Base-by-base conservation (phyloP, 2,329 filamentous ascomycete species). In the Botrytis galanthina region DNA sequence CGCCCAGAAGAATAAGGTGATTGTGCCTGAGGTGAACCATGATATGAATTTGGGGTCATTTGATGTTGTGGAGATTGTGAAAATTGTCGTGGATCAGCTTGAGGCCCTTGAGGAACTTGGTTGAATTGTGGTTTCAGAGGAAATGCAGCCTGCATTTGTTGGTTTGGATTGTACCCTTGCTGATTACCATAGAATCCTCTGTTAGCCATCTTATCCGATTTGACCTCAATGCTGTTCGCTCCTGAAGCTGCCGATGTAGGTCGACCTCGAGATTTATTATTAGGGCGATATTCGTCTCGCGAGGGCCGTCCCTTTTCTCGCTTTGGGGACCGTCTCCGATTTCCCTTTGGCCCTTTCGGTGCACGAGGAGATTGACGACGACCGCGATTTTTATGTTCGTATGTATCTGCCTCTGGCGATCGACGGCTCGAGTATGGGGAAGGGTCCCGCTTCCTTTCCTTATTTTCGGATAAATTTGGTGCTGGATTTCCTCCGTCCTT, bases 21-120 rank as follows among this genome's bases (percentile, higher is more conserved):
- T 61, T 88, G 87, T 16, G 85, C 84, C 74, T 86, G 86, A n/a
- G 90, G 89, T 29, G 90, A 91, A 63, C 86, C 86, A 76, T 89
- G 88, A 77, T 87, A 85, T 69, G 85, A 86, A 70, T 83, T 86
- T 32, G 88, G 86, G 35, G 85, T 85, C 76, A 84, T 83, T 77
- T 88, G 87, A 76, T 80, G 88, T 71, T 88, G 86, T 57, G 90
- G 87, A n/a, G 89, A 90, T 64, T 87, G 86, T 37, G 86, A 85
- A 77, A 87, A 88, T 72, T 86, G 84, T 57, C 84, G 82, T 35
- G 82, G 77, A 66, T 81, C 79, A 51, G 79, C 76, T 73, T 78
- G 80, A 44, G 70, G 42, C 12, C 69, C 69, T 71, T 77, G 80
- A 59, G 78, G 77, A 54, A 73, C 76, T 77, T 80, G 81, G 72